These are phyloP conservation scores for Delonix regia DNA, from an alignment of 306 rosid species.

Conservation along the genomic window DNA sequence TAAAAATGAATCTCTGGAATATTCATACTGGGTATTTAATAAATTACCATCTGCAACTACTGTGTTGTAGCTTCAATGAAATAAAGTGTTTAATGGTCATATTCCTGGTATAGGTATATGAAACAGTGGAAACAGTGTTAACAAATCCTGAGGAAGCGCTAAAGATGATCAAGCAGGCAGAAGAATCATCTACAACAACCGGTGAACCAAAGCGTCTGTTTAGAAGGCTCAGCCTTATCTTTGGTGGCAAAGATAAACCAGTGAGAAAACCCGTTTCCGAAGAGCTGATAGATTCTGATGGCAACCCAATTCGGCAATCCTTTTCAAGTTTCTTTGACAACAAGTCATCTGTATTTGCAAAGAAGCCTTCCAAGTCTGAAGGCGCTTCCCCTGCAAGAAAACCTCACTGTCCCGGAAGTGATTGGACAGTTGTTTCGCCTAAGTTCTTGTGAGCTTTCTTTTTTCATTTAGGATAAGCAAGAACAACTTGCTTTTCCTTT, in stretches of 20 bases:
- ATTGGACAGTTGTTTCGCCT: slow-evolving; percentile 58
- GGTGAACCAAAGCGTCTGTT: slow-evolving; percentile 66
- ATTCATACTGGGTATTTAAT: slow-evolving; percentile 1
- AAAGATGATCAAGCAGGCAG: slow-evolving; percentile 70
- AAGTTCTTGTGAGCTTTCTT: slow-evolving; percentile 3
- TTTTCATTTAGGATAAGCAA: slow-evolving; percentile 32
- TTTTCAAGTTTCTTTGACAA: slow-evolving; percentile 80
- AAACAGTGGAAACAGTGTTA: slow-evolving; percentile 84
- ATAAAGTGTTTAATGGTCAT: slow-evolving; percentile 8
- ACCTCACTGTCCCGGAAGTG: slow-evolving; percentile 39
- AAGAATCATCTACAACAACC: slow-evolving; percentile 43
- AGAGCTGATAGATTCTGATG: slow-evolving; percentile 49
- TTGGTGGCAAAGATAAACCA: slow-evolving; percentile 67
- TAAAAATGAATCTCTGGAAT: slow-evolving; percentile 18
- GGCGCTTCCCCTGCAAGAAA: slow-evolving; percentile 46
- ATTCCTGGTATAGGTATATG: slow-evolving; percentile 68
- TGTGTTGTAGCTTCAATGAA: neutral
- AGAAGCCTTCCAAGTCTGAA: slow-evolving; percentile 69
- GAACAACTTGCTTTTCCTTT: slow-evolving; percentile 17
- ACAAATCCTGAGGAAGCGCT: slow-evolving; percentile 83
- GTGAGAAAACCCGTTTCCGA: slow-evolving; percentile 48
- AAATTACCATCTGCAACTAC: slow-evolving; percentile 18
- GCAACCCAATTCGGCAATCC: slow-evolving; percentile 58
- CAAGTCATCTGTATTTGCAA: slow-evolving; percentile 80
- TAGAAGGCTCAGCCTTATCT: slow-evolving; percentile 71